Evolutionary conservation across 345 rosid species (phyloP).

Genomic region (Excoecaria cochinchinensis): DNA sequence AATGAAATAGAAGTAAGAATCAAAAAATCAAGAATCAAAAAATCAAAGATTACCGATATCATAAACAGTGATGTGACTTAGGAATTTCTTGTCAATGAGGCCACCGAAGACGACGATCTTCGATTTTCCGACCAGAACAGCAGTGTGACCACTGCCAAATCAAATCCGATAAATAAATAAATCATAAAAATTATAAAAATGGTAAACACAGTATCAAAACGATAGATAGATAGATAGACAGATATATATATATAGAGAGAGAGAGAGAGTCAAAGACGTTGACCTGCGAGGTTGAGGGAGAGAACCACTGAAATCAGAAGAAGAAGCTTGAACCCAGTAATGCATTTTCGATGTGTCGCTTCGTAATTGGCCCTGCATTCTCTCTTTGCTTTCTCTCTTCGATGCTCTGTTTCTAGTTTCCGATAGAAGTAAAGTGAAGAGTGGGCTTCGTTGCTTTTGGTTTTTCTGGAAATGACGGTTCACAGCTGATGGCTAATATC

Average conservation of each 20-base stretch:
- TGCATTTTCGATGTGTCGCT: constrained; percentile 45
- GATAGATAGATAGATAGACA: no score
- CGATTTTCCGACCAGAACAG: constrained; percentile 73
- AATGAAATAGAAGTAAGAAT: background rate
- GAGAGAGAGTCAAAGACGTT: background rate
- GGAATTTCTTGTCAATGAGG: constrained; percentile 74
- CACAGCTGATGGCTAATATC: no score
- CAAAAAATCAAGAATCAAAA: background rate
- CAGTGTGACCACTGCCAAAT: constrained; percentile 74
- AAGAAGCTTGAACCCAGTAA: constrained; percentile 84
- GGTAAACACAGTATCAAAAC: no score
- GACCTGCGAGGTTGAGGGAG: constrained; percentile 89
- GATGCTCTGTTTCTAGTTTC: no score
- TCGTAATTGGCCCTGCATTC: background rate
- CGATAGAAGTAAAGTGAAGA: no score
- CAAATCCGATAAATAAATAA: background rate
- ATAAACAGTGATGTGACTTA: constrained; percentile 64
- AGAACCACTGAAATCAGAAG: constrained; percentile 75
- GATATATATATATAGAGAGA: no score
- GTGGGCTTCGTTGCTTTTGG: no score
- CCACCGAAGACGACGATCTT: constrained; percentile 90
- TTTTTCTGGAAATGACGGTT: no score
- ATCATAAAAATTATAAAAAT: no score
- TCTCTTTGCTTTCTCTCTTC: background rate
- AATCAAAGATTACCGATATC: constrained; percentile 57